Evolutionary conservation across 108 stramenopile species (phyloP).

Genomic region (Nitzschia sp.): DNA sequence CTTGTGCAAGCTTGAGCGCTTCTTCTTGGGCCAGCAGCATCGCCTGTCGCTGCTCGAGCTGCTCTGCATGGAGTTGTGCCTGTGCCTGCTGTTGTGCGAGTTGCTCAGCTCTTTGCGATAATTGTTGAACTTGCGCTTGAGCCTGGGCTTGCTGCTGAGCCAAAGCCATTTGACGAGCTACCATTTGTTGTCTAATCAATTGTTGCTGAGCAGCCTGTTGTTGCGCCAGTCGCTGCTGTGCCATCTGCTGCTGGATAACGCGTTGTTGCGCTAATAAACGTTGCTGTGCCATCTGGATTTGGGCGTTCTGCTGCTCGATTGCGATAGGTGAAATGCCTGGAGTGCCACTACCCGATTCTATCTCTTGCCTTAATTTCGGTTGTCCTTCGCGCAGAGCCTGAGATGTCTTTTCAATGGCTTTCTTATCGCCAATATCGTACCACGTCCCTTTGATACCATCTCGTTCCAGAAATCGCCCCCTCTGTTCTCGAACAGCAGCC

Average conservation of each 20-base stretch:
- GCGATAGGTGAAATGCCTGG: background rate
- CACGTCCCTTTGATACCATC: constrained; percentile 43
- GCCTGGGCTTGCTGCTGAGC: background rate
- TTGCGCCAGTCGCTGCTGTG: background rate
- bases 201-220: background rate
- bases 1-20: no score
- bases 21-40: no score
- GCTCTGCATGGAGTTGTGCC: no score
- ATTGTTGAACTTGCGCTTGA: no score
- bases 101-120: no score
- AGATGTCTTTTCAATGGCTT: constrained; percentile 79
- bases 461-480: constrained; percentile 79
- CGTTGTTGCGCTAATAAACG: background rate
- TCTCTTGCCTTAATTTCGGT: constrained; percentile 71
- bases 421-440: constrained; percentile 78
- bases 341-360: constrained; percentile 36
- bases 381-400: constrained; percentile 80
- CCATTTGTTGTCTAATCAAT: background rate
- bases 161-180: background rate
- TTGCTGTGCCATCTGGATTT: background rate
- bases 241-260: background rate
- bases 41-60: no score
- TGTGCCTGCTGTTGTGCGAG: no score
- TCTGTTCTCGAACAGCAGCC: constrained; percentile 73
- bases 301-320: background rate